Base-by-base conservation (phyloP, 192 early-diverging fungal species). In the Radiomyces spectabilis region DNA sequence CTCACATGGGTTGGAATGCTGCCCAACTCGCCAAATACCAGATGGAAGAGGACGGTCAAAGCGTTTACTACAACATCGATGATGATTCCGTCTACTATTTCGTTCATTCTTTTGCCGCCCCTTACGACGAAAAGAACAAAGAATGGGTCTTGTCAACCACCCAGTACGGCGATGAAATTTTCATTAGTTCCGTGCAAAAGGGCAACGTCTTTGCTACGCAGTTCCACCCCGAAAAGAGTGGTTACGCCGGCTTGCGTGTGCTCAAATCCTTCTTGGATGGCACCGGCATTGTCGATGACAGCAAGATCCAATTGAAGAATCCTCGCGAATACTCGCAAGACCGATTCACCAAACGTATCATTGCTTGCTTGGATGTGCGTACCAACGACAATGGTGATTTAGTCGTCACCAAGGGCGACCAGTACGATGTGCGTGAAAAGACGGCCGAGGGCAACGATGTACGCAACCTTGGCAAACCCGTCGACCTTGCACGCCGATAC, bases 221-320 rank as follows among this genome's bases (percentile, higher is more conserved):
- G 71, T 99, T 99, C 74, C 97, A 99, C 61, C 97, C 97, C 5
- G 97, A 99, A 68, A 99, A 99, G 74, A 89, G 85, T 41, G 97
- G 97, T 3, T 77, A 71, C 25, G 88, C 95, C 1, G 97, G 97
- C 13, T 62, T 97, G 25, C 79, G 76, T 30, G 68, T 94, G 21
- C 72, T 99, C 12, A 72, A 77, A 43, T 78, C 89, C 2, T 98
- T 98, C 65, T 79, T 97, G 51, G 67, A 78, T 40, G 55, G 72
- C 30, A 68, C 71, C 39, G 62, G 66, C 46, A 8, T 60, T 40
- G 33, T 55, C 1, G 41, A 59, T 32, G 42, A 63, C 22, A 27
- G 37, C 13, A 25, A 51, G 31, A 15, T 68, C 10, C 31, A 25
- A 4, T 29, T 26, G 5, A 43, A 24, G 2, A 31, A 24, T 5